Percentiles rank a stretch among this genome's conserved stretches.
Conservation (phyloP, 2,329 filamentous ascomycete species). For the Trichoderma gracile region DNA sequence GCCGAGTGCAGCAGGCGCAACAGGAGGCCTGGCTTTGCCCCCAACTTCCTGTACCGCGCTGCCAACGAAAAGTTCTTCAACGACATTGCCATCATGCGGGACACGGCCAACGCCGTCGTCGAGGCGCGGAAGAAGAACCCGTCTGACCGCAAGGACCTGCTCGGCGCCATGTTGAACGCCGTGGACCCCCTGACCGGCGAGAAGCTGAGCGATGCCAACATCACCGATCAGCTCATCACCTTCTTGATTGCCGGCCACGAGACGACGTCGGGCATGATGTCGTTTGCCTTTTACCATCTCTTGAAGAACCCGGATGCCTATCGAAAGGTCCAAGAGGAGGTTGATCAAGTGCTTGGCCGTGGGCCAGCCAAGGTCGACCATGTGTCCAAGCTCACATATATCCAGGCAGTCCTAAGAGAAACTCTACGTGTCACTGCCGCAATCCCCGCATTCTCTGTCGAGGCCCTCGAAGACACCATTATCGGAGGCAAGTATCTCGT, state of each 20-base stretch:
- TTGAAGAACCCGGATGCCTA: constrained; percentile 63
- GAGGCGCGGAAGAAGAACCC: constrained; percentile 57
- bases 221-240: constrained; percentile 71
- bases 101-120: constrained; percentile 61
- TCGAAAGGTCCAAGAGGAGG: constrained; percentile 64
- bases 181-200: constrained; percentile 67
- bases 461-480: constrained; percentile 54
- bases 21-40: constrained; percentile 47
- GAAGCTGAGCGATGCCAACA: constrained; percentile 61
- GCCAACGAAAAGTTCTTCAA: constrained; percentile 53
- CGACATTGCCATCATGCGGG: constrained; percentile 57
- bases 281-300: constrained; percentile 66
- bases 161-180: constrained; percentile 69
- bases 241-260: constrained; percentile 73
- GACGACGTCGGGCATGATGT: constrained; percentile 67
- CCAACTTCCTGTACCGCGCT: constrained; percentile 51
- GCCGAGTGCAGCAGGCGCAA: constrained; percentile 55
- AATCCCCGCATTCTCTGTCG: constrained; percentile 58
- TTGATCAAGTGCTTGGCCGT: constrained; percentile 64
- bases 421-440: constrained; percentile 63
- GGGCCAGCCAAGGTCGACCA: constrained; percentile 61
- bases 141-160: constrained; percentile 62
- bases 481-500: constrained; percentile 64
- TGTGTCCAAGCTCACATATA: constrained; percentile 64
- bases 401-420: constrained; percentile 66